Evolutionary conservation across 441 rosid genomes (phyloP).

Genomic region (Erodium chrysanthum): DNA sequence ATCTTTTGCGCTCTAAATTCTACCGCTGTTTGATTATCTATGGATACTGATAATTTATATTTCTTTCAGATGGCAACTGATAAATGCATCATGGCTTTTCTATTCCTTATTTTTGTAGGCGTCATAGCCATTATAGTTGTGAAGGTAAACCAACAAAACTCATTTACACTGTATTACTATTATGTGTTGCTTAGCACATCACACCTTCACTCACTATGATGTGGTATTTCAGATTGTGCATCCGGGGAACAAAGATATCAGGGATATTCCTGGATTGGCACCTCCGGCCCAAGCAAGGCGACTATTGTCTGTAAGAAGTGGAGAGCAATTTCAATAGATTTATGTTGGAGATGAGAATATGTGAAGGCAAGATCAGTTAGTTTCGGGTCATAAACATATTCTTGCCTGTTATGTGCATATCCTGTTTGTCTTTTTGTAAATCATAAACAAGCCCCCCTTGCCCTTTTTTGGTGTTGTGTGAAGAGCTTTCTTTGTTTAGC

Average conservation of each 20-base stretch:
- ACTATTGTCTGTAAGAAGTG: conserved; percentile 45
- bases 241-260: conserved; percentile 81
- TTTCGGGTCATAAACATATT: no score
- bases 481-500: not conserved
- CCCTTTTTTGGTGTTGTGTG: not conserved
- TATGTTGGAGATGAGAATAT: conserved; percentile 8
- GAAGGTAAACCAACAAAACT: conserved; percentile 43
- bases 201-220: not conserved
- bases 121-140: conserved; percentile 87
- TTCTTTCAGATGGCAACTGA: conserved; percentile 85
- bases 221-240: conserved; percentile 50
- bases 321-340: conserved; percentile 22
- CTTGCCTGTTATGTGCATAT: conserved; percentile 14
- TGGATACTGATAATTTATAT: conserved; percentile 1
- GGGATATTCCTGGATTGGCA: conserved; percentile 97
- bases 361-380: conserved; percentile 15
- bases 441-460: conserved; percentile 4
- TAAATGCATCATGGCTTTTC: conserved; percentile 95
- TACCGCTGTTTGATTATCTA: not conserved
- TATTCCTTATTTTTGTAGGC: conserved; percentile 82
- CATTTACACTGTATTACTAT: not conserved
- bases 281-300: conserved; percentile 92
- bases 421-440: conserved; percentile 1
- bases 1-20: not conserved
- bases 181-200: no score